Evolutionary conservation across 768 basidiomycete species (phyloP), one percentile per base, ranked within the genome.

Genomic region (Gyrodon lividus): DNA sequence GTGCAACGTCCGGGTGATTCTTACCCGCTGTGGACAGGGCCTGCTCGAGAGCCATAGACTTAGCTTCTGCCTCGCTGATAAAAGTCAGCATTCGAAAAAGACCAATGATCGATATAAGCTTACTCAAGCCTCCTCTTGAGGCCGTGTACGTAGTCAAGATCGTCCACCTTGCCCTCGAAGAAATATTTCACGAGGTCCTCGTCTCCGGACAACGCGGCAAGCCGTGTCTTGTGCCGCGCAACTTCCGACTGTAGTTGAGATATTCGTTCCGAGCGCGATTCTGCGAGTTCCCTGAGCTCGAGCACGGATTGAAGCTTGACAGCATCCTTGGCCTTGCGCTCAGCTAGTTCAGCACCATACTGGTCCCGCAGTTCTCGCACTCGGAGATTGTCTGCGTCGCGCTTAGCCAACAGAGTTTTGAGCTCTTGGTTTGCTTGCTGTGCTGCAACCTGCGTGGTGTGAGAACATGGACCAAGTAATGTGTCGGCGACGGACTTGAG

Each of bases 281-380:
- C 82, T 6, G 81, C 79, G 24, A 94, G 69, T 3, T 71, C 70
- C 63, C 85, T 84, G 45, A 83, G 76, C 64, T 94, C 86, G 46
- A 85, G 77, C 8, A 78, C 59, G 10, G 84, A 82, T 7, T 79
- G 72, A 28, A 77, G 58, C 64, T 83, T 88, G 43, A 80, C 71
- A 43, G 63, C 60, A 28, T 90, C 88, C 58, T 79, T 82, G 22
- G 80, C 78, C 63, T 80, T 84, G 50, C 85, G 79, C 61, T 94
- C 92, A 30, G 74, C 66, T 24, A 89, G 58, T 57, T 92, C 90
- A 4, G 83, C 80, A 7, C 66, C 62, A 40, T 74, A 74, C 55
- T 87, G 84, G 56, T 92, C 89, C 6, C 89, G 81, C 55, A 83
- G 77, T 46, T 86, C 86, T 19, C 89, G 82, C 17, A 92, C 73